A percentile compares a stretch with the other conserved stretches of the same genome.
Conservation (phyloP, 2,329 filamentous ascomycete species). For the Fusarium sp. region DNA sequence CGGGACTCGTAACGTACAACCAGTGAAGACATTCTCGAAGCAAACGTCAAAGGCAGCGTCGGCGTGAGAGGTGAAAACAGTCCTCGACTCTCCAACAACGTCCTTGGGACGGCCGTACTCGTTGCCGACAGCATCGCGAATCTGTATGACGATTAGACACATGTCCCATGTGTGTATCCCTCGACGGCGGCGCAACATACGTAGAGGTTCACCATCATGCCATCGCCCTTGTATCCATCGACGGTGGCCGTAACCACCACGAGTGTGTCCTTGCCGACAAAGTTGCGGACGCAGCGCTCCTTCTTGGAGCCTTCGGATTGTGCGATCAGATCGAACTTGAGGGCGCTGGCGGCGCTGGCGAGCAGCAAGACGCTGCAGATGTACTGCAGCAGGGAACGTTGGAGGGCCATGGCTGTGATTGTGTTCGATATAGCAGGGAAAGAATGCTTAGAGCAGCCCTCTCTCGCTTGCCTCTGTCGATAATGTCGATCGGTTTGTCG, state of each 20-base stretch:
- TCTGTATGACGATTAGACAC: constrained; percentile 67
- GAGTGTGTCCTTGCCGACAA: constrained; percentile 90
- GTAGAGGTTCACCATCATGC: constrained; percentile 94
- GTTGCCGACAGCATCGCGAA: constrained; percentile 95
- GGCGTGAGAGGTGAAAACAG: constrained; percentile 92
- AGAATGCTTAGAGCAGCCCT: background rate
- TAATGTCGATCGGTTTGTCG: background rate
- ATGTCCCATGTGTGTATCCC: constrained; percentile 4
- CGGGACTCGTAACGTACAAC: constrained; percentile 69
- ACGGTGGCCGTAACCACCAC: constrained; percentile 96
- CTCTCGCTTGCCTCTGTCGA: constrained; percentile 29
- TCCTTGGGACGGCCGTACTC: constrained; percentile 95
- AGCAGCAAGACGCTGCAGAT: constrained; percentile 73
- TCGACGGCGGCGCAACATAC: constrained; percentile 67
- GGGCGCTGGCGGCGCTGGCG: constrained; percentile 72
- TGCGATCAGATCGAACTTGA: constrained; percentile 94
- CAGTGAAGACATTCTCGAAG: constrained; percentile 87
- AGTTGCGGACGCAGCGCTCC: constrained; percentile 96
- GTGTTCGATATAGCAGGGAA: background rate
- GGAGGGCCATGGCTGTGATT: constrained; percentile 62
- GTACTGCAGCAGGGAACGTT: constrained; percentile 69
- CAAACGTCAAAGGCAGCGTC: constrained; percentile 97
- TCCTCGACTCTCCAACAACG: constrained; percentile 90
- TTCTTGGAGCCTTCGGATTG: constrained; percentile 72
- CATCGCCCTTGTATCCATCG: constrained; percentile 89